Conservation (phyloP, 345 rosid species). For the Alliaria petiolata region DNA sequence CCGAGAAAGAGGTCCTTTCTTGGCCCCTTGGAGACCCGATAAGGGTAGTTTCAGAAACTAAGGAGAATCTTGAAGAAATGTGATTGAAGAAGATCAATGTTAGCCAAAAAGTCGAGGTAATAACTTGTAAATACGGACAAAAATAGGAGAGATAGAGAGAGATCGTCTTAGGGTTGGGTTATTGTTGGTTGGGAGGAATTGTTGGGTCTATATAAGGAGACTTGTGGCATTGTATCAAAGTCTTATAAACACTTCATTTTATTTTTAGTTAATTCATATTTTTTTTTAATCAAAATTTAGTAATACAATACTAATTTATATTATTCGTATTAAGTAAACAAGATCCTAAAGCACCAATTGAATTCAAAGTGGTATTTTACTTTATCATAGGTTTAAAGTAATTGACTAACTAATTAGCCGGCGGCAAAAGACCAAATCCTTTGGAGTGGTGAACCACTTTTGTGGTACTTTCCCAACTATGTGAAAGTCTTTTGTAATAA, state of each 20-base stretch:
- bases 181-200: slow-evolving; percentile 27
- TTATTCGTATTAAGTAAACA: too few species aligned
- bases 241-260: not conserved
- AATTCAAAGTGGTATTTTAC: not conserved
- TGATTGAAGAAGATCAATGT: not conserved
- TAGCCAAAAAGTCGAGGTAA: slow-evolving; percentile 12
- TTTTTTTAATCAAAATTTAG: not conserved
- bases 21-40: slow-evolving; percentile 33
- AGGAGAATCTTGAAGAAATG: not conserved
- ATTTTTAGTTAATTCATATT: slow-evolving; percentile 9
- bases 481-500: not conserved
- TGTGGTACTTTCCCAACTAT: slow-evolving; percentile 6
- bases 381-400: not conserved
- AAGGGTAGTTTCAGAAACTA: slow-evolving; percentile 13
- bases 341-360: not conserved
- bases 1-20: slow-evolving; percentile 27
- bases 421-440: slow-evolving; percentile 1
- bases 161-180: slow-evolving; percentile 3
- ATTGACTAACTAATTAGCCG: not conserved
- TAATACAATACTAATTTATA: not conserved
- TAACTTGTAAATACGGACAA: slow-evolving; percentile 18
- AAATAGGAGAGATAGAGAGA: slow-evolving; percentile 20
- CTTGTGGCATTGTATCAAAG: slow-evolving; percentile 6
- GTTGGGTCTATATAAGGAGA: not conserved
- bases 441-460: slow-evolving; percentile 23